These are phyloP conservation scores for Penicillium sp. DNA, from an alignment of 2,329 filamentous ascomycete species.

Conservation along the genomic window DNA sequence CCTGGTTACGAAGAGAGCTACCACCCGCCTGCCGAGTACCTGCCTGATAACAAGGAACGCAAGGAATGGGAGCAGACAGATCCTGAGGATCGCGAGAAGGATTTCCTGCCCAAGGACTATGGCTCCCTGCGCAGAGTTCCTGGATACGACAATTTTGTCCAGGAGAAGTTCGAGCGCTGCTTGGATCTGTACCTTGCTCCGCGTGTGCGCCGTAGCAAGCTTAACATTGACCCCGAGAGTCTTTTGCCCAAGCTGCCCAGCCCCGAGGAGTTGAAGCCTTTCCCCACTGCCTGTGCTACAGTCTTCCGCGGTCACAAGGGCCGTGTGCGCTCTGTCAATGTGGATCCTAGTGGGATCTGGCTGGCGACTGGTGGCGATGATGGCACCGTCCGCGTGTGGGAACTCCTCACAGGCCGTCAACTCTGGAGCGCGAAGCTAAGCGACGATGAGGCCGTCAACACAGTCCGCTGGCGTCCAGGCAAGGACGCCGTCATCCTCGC, in stretches of 20 bases:
- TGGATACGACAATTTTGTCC: slow-evolving; percentile 84
- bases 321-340: slow-evolving; percentile 76
- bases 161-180: slow-evolving; percentile 94
- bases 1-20: slow-evolving; percentile 96
- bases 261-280: slow-evolving; percentile 89
- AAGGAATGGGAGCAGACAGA: slow-evolving; percentile 82
- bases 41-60: slow-evolving; percentile 81
- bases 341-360: slow-evolving; percentile 83
- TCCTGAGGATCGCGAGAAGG: slow-evolving; percentile 84
- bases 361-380: slow-evolving; percentile 93
- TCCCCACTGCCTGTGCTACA: slow-evolving; percentile 85
- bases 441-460: slow-evolving; percentile 74
- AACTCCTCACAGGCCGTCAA: slow-evolving; percentile 79
- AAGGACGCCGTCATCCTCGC: slow-evolving; percentile 78
- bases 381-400: slow-evolving; percentile 87
- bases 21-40: slow-evolving; percentile 90
- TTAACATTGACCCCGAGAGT: slow-evolving; percentile 95
- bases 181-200: slow-evolving; percentile 94
- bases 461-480: slow-evolving; percentile 84
- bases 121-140: slow-evolving; percentile 86
- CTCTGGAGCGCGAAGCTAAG: slow-evolving; percentile 80
- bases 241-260: slow-evolving; percentile 89
- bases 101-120: slow-evolving; percentile 80
- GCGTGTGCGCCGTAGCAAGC: slow-evolving; percentile 82
- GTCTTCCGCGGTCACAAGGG: slow-evolving; percentile 87